Conservation (phyloP, 345 rosid genomes). For the Brassica rapa region DNA sequence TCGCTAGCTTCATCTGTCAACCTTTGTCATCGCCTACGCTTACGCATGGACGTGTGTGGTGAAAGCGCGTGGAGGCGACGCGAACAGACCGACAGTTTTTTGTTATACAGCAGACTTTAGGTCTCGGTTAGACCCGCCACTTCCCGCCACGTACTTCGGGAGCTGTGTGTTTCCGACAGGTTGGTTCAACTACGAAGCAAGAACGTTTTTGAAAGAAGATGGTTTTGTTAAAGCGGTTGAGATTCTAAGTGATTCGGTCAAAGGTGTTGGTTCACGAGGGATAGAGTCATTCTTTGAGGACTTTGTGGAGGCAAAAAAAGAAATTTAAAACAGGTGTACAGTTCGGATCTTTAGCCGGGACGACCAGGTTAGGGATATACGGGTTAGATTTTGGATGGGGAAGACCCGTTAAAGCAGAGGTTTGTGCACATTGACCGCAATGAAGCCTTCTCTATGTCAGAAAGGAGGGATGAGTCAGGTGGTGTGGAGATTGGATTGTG, state of each 20-base stretch:
- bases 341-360: slow-evolving; percentile 20
- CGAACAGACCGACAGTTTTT: background rate
- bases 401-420: slow-evolving; percentile 16
- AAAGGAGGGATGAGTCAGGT: slow-evolving; percentile 28
- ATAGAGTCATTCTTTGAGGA: background rate
- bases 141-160: slow-evolving; percentile 3
- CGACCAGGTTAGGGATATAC: slow-evolving; percentile 28
- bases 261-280: background rate
- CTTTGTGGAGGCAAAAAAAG: background rate
- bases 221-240: slow-evolving; percentile 28
- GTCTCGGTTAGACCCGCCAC: background rate
- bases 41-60: slow-evolving; percentile 33
- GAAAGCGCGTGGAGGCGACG: slow-evolving; percentile 28
- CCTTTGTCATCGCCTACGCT: slow-evolving; percentile 41
- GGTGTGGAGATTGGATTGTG: slow-evolving; percentile 40
- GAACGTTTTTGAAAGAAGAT: background rate
- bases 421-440: background rate
- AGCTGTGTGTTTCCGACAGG: slow-evolving; percentile 27
- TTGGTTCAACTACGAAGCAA: background rate
- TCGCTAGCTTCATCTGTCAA: slow-evolving; percentile 33
- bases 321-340: background rate
- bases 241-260: slow-evolving; percentile 20
- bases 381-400: slow-evolving; percentile 41
- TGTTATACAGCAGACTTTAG: background rate
- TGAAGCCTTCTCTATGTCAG: slow-evolving; percentile 29